phyloP scores from a whole-genome alignment of 805 yeast genomes.

The Saccharomycopsis fermentans region DNA sequence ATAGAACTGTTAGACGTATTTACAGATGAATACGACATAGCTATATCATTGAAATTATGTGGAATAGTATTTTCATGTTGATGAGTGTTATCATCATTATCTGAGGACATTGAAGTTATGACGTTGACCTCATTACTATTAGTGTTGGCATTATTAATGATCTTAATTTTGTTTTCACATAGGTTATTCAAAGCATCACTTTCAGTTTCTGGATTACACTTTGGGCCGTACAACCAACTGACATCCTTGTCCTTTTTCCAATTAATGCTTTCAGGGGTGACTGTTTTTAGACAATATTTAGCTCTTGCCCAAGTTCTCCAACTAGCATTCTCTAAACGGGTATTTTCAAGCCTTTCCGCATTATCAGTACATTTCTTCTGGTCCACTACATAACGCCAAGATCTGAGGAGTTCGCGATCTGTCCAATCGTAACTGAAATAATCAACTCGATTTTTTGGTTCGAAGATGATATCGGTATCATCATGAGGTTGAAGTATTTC shows the following conservation, averaged over 20 bases:
- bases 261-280: constrained; percentile 83
- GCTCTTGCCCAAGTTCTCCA: constrained; percentile 96
- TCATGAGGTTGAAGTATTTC: constrained; percentile 52
- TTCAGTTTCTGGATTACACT: constrained; percentile 18
- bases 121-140: not conserved
- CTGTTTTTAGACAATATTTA: constrained; percentile 54
- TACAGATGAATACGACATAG: not conserved
- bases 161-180: constrained; percentile 9
- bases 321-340: constrained; percentile 66
- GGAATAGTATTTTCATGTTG: not conserved
- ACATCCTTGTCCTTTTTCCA: constrained; percentile 98
- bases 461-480: constrained; percentile 68
- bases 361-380: constrained; percentile 27
- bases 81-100: constrained; percentile 25
- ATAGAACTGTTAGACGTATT: not conserved
- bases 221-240: constrained; percentile 96
- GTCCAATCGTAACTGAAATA: constrained; percentile 95
- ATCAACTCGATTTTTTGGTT: constrained; percentile 88
- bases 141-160: not conserved
- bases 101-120: not conserved
- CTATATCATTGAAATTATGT: not conserved
- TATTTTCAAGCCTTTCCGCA: constrained; percentile 36
- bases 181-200: constrained; percentile 16
- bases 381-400: constrained; percentile 85
- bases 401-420: constrained; percentile 82